Base-by-base conservation (phyloP, 176 grass and related monocot genomes). In the Guadua angustifolia region DNA sequence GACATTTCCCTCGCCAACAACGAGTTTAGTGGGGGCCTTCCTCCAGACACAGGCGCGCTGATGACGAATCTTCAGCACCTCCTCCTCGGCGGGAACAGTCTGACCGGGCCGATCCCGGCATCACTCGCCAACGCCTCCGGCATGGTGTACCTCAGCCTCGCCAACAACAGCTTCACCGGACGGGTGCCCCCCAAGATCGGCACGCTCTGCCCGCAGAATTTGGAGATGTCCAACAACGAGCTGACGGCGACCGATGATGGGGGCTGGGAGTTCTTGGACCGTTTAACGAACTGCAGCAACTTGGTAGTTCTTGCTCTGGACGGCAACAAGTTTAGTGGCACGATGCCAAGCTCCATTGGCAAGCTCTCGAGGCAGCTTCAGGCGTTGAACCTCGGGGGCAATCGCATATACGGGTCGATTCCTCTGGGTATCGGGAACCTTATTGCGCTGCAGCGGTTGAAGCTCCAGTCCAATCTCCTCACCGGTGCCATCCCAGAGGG, bases 351-450 rank as follows among this genome's bases (percentile, higher is more conserved):
- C 17, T 76, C 80, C 58, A 25, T 88, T 3, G 44, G 15, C 0
- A 50, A 43, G 79, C 72, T 92, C 73, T 72, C 83, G 21, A 9
- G 22, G 66, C 43, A 78, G 4, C 66, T 92, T 66, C 60, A 66
- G 61, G 9, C 2, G 4, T 21, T 92, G 58, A 69, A 45, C 26
- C 33, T 92, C 18, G 84, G 50, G 5, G 40, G 52, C 24, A 92
- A 92, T 12, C 66, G 74, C 57, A 65, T 92, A 0, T 86, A 83
- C 1, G 90, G 86, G 10, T 16, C 36, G 10, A 88, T 88, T 32
- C 90, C 86, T 1, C 7, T 51, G 21, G 76, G 43, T 0, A 79
- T 92, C 1, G 43, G 68, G 0, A 88, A 80, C 13, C 32, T 84
- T 15, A 71, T 24, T 6, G 83, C 66, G 21, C 75, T 92, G 2